These are phyloP conservation scores for Coemansia sp. DNA, from an alignment of 192 early-diverging fungal genomes.

Conservation along the genomic window DNA sequence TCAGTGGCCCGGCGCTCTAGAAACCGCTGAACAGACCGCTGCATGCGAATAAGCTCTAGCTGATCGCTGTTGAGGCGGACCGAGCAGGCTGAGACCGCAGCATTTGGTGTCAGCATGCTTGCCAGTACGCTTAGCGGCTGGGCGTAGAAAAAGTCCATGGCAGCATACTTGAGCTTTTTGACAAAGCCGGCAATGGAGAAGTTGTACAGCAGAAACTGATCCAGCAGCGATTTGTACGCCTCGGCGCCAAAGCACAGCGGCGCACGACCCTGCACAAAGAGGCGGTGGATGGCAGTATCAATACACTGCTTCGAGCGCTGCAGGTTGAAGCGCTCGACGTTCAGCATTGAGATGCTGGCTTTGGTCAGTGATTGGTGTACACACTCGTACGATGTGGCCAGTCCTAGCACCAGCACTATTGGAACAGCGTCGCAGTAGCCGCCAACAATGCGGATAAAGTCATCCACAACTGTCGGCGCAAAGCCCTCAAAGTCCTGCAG, in stretches of 20 bases:
- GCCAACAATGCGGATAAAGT: slow-evolving; percentile 65
- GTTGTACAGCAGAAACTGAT: slow-evolving; percentile 76
- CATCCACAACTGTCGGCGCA: slow-evolving; percentile 63
- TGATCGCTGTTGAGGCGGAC: slow-evolving; percentile 55
- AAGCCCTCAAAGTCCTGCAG: slow-evolving; percentile 90
- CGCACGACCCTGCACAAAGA: slow-evolving; percentile 55
- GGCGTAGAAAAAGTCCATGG: slow-evolving; percentile 83
- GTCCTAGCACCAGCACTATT: slow-evolving; percentile 75
- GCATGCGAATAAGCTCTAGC: slow-evolving; percentile 66
- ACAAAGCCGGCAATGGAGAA: slow-evolving; percentile 77
- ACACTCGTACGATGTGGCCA: slow-evolving; percentile 83
- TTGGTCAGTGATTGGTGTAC: slow-evolving; percentile 79
- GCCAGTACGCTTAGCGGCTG: slow-evolving; percentile 77
- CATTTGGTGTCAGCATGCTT: slow-evolving; percentile 24
- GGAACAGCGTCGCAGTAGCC: slow-evolving; percentile 69
- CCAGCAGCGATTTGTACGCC: slow-evolving; percentile 72
- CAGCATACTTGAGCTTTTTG: slow-evolving; percentile 72
- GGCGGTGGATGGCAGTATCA: slow-evolving; percentile 59
- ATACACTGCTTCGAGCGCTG: slow-evolving; percentile 72
- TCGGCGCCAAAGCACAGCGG: slow-evolving; percentile 64
- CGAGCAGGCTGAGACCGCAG: slow-evolving; percentile 18
- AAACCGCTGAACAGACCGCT: slow-evolving; percentile 60
- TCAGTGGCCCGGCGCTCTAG: slow-evolving; percentile 36
- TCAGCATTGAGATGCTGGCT: slow-evolving; percentile 65
- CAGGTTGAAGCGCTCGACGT: slow-evolving; percentile 75